Evolutionary conservation across 495 filamentous ascomycete species (phyloP), one percentile per base, ranked within the genome.

Genomic region (Choiromyces venosus): DNA sequence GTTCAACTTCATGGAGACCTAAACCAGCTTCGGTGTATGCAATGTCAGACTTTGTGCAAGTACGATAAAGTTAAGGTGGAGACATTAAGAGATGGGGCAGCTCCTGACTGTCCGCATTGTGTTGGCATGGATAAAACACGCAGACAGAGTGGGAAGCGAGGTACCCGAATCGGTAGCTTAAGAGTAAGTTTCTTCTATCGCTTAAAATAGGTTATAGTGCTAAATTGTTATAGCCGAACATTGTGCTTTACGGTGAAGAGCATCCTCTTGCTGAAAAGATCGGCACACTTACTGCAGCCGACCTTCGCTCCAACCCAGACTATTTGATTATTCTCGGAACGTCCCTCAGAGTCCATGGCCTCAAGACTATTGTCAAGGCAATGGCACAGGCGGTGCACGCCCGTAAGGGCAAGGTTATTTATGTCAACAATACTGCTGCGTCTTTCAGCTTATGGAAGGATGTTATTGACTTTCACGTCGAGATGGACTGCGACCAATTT

Each of bases 401-500:
- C 35, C 86, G 84, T 38, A 86, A 85, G 7, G 88, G 89, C 52
- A 90, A 87, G 65, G 89, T 91, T 1, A 81, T 91, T 29, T 91
- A 91, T 79, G 86, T 91, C 69, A 91, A 91, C 81, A 84, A 88
- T 25, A 89, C 89, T 0, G 89, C 89, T 69, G 89, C 89, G 0
- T 83, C 89, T 0, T 88, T 90, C 69, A 91, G 89, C 74, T 85
- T 84, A 1, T 91, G 89, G 89, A 86, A 87, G 1, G 88, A 90
- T 67, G 82, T 90, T 1, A 87, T 91, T 68, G 89, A 91, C 78
- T 89, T 87, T 65, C 90, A 88, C 85, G 85, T 91, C 3, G 85
- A 88, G 38, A 91, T 89, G 88, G 90, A 91, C 71, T 91, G 89
- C 68, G 89, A 91, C 72, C 85, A 83, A n/a, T 91, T 89, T 89